Conservation (phyloP, 1,139 yeast species). For the Saccharomyces pastorianus region DNA sequence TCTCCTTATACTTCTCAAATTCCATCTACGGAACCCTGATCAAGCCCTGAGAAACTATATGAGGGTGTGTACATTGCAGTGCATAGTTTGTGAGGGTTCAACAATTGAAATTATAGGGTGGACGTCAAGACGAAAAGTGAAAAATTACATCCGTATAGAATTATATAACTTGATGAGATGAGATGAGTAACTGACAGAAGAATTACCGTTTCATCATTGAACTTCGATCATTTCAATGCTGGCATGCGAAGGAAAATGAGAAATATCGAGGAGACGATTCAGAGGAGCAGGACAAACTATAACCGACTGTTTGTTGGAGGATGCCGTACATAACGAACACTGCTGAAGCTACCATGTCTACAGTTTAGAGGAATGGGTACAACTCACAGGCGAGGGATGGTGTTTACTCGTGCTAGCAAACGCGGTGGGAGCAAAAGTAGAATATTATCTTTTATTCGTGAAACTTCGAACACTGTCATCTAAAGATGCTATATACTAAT, state of each 20-base stretch:
- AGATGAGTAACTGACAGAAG: not conserved
- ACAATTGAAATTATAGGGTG: not conserved
- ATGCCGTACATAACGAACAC: not conserved
- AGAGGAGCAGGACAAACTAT: not conserved
- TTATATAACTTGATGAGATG: not conserved
- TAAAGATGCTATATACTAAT: not conserved
- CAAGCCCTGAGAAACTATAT: not conserved
- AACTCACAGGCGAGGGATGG: not conserved
- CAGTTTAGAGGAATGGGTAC: not conserved
- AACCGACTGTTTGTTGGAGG: not conserved
- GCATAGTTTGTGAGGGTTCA: not conserved
- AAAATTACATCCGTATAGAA: not conserved
- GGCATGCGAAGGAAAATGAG: not conserved
- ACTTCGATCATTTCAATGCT: not conserved
- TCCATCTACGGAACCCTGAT: not conserved
- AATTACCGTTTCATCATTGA: not conserved
- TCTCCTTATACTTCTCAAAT: not conserved
- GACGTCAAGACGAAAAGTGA: not conserved
- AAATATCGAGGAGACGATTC: not conserved
- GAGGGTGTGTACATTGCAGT: not conserved
- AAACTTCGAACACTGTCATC: not conserved
- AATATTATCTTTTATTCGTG: not conserved
- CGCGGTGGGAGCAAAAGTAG: not conserved
- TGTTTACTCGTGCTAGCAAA: not conserved
- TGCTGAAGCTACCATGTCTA: not conserved